Evolutionary conservation across 192 early-diverging fungal genomes (phyloP).

Genomic region (Tieghemiomyces parasiticus): DNA sequence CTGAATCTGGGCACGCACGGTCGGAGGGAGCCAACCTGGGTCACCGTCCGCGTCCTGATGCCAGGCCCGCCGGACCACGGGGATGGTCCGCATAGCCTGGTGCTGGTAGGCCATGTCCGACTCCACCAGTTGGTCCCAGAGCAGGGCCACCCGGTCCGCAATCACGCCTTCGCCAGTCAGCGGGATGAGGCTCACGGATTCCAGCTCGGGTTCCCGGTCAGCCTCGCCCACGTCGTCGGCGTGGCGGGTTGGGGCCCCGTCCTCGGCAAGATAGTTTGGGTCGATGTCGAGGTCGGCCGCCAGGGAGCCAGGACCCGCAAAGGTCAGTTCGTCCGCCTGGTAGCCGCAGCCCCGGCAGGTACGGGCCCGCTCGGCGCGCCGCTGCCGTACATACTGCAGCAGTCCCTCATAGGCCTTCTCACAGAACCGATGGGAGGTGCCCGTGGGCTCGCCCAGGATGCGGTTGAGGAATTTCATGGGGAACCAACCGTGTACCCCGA

Average conservation of each 20-base stretch:
- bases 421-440: slow-evolving; percentile 78
- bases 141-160: slow-evolving; percentile 65
- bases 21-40: background rate
- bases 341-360: slow-evolving; percentile 4
- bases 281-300: slow-evolving; percentile 1
- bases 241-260: slow-evolving; percentile 20
- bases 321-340: background rate
- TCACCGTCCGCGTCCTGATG: slow-evolving; percentile 4
- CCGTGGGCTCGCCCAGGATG: slow-evolving; percentile 72
- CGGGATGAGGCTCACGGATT: slow-evolving; percentile 59
- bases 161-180: slow-evolving; percentile 87
- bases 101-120: slow-evolving; percentile 7
- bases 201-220: background rate
- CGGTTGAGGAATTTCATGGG: slow-evolving; percentile 53
- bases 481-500: slow-evolving; percentile 91
- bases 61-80: slow-evolving; percentile 8
- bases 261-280: slow-evolving; percentile 22
- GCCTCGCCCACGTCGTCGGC: background rate
- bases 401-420: slow-evolving; percentile 69
- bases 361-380: background rate
- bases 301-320: background rate
- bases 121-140: slow-evolving; percentile 57
- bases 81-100: slow-evolving; percentile 8
- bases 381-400: slow-evolving; percentile 32
- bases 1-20: slow-evolving; percentile 10